Percentiles rank a stretch among this genome's conserved stretches.
These are phyloP conservation scores for Globisporangium cylindrosporum DNA, from an alignment of 352 stramenopile genomes.

Conservation along the genomic window DNA sequence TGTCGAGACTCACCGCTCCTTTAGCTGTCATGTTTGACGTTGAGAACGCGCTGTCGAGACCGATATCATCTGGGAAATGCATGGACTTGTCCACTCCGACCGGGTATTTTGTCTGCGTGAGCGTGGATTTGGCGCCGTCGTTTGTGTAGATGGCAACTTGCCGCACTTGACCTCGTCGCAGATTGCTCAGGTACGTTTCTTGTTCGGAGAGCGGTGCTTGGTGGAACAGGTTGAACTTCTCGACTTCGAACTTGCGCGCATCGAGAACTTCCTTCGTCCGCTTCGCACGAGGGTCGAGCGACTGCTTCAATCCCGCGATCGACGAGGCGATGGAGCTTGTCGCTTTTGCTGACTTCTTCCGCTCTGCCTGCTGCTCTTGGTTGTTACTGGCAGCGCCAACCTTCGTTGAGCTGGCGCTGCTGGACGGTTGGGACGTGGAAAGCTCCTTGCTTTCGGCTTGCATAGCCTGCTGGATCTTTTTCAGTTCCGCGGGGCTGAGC, in stretches of 20 bases:
- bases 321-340: conserved; percentile 48
- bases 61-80: conserved; percentile 77
- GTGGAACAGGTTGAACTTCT: conserved; percentile 69
- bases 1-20: not conserved
- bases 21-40: conserved; percentile 10
- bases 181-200: conserved; percentile 49
- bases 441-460: conserved; percentile 61
- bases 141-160: conserved; percentile 61
- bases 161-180: conserved; percentile 47
- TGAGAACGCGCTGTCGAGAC: conserved; percentile 36
- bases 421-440: conserved; percentile 28
- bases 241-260: conserved; percentile 57
- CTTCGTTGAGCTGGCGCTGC: conserved; percentile 17
- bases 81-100: conserved; percentile 47
- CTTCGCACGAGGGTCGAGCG: conserved; percentile 57
- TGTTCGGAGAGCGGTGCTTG: conserved; percentile 52
- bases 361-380: conserved; percentile 14
- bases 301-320: conserved; percentile 73
- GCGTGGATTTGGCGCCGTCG: conserved; percentile 45
- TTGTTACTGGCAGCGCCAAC: not conserved
- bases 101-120: conserved; percentile 51
- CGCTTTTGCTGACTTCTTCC: conserved; percentile 12
- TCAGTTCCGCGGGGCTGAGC: conserved; percentile 25
- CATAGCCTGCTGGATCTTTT: conserved; percentile 62
- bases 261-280: conserved; percentile 63